Conservation (phyloP, 2,329 filamentous ascomycete species). For the Calonectria honghensis region DNA sequence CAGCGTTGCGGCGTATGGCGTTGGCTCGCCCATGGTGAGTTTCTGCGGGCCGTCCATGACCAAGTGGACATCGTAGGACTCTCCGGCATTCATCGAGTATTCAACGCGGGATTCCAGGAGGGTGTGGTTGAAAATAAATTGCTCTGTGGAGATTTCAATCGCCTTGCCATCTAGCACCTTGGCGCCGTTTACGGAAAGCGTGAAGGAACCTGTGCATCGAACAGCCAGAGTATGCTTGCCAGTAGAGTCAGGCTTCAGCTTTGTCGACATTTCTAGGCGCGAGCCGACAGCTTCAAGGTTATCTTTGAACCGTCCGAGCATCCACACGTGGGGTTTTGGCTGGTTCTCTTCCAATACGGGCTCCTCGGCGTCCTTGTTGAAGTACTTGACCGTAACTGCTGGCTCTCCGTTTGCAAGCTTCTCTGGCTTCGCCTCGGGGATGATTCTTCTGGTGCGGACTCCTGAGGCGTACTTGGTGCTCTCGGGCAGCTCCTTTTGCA, state of each 20-base stretch:
- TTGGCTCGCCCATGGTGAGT: constrained; percentile 34
- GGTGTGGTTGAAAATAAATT: constrained; percentile 43
- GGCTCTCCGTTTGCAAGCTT: constrained; percentile 23
- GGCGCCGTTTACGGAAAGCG: constrained; percentile 22
- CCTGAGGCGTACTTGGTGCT: constrained; percentile 34
- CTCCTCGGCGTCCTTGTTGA: constrained; percentile 11
- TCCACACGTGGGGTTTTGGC: constrained; percentile 35
- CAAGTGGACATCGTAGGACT: constrained; percentile 32
- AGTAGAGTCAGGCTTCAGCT: constrained; percentile 33
- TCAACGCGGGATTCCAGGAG: constrained; percentile 39
- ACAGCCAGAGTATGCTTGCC: constrained; percentile 41
- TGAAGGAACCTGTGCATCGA: constrained; percentile 37
- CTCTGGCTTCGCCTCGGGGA: constrained; percentile 32
- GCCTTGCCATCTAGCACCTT: constrained; percentile 35
- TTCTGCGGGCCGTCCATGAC: constrained; percentile 30
- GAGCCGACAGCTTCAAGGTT: constrained; percentile 25
- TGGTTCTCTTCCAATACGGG: constrained; percentile 32
- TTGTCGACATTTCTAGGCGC: constrained; percentile 36
- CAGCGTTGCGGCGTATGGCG: constrained; percentile 36
- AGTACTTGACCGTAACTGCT: constrained; percentile 38
- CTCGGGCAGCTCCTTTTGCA: constrained; percentile 19
- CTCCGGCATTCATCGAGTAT: constrained; percentile 30
- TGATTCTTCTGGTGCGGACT: constrained; percentile 40
- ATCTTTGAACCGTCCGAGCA: constrained; percentile 39
- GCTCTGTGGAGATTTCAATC: constrained; percentile 37